These are phyloP conservation scores for Phytopythium ostracodes DNA, from an alignment of 352 stramenopile species.

Conservation along the genomic window DNA sequence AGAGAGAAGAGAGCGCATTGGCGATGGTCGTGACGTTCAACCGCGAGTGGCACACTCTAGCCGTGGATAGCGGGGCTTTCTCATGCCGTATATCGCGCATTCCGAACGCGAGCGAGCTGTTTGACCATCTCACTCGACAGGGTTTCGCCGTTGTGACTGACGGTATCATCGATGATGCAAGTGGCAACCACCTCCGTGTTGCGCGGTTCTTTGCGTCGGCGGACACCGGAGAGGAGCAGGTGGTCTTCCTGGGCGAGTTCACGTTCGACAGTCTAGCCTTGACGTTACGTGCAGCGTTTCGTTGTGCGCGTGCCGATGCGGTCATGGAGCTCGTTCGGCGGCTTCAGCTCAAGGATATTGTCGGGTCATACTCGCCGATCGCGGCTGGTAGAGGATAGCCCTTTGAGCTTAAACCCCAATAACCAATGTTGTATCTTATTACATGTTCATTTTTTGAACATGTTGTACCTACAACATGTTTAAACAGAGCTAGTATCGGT, in stretches of 20 bases:
- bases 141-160: constrained; percentile 54
- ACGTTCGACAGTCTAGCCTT: constrained; percentile 67
- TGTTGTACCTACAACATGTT: too few species aligned
- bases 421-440: too few species aligned
- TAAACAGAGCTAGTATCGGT: too few species aligned
- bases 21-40: constrained; percentile 23
- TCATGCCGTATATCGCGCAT: constrained; percentile 56
- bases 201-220: constrained; percentile 54
- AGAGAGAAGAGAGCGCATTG: neutral
- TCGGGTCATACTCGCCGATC: constrained; percentile 52
- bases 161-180: constrained; percentile 19
- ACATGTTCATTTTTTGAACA: too few species aligned
- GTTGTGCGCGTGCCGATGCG: constrained; percentile 42
- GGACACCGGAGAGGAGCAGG: constrained; percentile 5
- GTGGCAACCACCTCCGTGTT: constrained; percentile 27
- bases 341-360: constrained; percentile 72
- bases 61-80: constrained; percentile 49
- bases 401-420: too few species aligned
- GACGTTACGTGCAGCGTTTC: constrained; percentile 62
- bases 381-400: neutral
- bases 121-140: constrained; percentile 39
- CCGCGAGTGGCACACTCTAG: constrained; percentile 43
- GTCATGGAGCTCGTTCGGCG: constrained; percentile 67
- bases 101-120: constrained; percentile 30
- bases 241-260: constrained; percentile 64